Base-by-base conservation (phyloP, 768 basidiomycete genomes). In the Epithele typhae region DNA sequence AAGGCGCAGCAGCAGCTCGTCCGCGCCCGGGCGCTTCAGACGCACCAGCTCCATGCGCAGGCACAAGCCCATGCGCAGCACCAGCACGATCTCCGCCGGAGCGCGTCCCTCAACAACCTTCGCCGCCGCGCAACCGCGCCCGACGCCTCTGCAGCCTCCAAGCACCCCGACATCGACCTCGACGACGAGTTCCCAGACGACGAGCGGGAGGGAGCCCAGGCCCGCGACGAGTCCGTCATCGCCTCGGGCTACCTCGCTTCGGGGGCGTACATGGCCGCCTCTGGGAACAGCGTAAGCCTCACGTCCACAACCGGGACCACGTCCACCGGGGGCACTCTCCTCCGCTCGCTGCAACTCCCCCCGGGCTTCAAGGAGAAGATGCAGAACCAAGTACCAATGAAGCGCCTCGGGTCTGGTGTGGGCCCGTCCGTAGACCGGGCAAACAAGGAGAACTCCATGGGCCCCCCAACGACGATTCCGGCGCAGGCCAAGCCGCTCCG, bases 231-330 rank as follows among this genome's bases (percentile, higher is more conserved):
- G 43, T 85, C 82, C 3, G 74, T 73, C 12, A 77, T 81, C 45
- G 83, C 84, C 10, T 88, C 87, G 2, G 84, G 87, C 5, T 87
- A 82, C 59, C 69, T 81, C 5, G 75, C 76, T 4, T 84, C 85
- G 8, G 68, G 73, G 25, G 75, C 73, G 11, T 92, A 92, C 61
- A 75, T 89, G 46, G 92, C 92, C 30, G 95, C 95, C 2, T 97
- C 94, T 7, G 94, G 94, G 5, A 98, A 99, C 68, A 93, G 89
- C 52, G 92, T 97, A 37, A 77, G 80, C 32, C 83, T 98, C 59
- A 93, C 95, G 1, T 96, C 93, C 2, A 87, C 85, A 19, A 86
- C 88, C 32, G 92, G 89, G 1, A 94, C 92, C 4, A 89, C 88
- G 1, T 88, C 88, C 5, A 79, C 76, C 10, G 68, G 76, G 10